Percentiles rank a stretch among this genome's conserved stretches.
Conservation (phyloP, 2,329 filamentous ascomycete species). For the Penicillium decumbens region DNA sequence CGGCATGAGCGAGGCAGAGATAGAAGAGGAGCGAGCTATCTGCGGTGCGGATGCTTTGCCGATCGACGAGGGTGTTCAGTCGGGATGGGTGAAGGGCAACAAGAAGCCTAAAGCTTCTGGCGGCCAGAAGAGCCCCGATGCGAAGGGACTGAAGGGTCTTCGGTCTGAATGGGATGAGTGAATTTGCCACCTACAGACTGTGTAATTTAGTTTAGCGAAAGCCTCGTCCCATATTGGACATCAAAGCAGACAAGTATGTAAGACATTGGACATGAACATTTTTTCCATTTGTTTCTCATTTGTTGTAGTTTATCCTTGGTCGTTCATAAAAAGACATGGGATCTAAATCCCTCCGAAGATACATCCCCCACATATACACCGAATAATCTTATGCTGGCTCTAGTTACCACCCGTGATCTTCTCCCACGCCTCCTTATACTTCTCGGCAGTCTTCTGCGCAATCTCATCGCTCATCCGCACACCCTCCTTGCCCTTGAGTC, state of each 20-base stretch:
- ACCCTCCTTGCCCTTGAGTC: conserved; percentile 69
- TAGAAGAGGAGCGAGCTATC: conserved; percentile 40
- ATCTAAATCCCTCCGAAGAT: not conserved
- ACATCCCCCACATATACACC: conserved; percentile 4
- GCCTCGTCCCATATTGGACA: not conserved
- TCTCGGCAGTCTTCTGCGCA: conserved; percentile 61
- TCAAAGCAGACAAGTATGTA: not conserved
- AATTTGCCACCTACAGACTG: not conserved
- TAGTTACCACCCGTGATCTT: conserved; percentile 58
- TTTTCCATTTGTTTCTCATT: conserved; percentile 5
- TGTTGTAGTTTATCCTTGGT: not conserved
- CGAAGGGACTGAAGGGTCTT: conserved; percentile 35
- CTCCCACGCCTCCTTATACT: conserved; percentile 73
- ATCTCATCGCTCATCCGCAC: conserved; percentile 70
- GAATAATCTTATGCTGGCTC: not conserved
- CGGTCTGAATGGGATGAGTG: conserved; percentile 34
- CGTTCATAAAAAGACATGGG: conserved; percentile 11
- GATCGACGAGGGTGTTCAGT: conserved; percentile 33
- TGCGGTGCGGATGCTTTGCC: conserved; percentile 39
- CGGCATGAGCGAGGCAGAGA: conserved; percentile 43
- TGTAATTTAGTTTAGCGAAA: conserved; percentile 7
- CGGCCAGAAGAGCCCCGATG: conserved; percentile 19
- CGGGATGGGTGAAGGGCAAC: conserved; percentile 23
- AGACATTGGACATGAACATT: conserved; percentile 3
- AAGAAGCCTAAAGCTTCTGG: conserved; percentile 3